Evolutionary conservation across 2,329 filamentous ascomycete species (phyloP), one percentile per base, ranked within the genome.

Genomic region (Diaporthe amygdali): DNA sequence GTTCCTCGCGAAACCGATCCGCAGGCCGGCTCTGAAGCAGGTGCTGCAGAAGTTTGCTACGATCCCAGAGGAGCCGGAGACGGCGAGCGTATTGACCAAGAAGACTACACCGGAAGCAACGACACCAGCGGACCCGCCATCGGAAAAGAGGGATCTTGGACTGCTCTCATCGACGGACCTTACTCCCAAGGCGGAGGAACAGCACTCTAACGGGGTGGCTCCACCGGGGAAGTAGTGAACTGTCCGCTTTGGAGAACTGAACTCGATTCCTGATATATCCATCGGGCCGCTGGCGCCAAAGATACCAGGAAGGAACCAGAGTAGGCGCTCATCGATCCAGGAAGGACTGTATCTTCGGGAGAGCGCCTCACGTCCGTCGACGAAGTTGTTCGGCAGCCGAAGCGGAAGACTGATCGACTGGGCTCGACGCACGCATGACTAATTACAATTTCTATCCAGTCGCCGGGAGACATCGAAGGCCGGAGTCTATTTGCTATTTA

Each of bases 31-130:
- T 6, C 85, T 97, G 70, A 97, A 97, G 80, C 92, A 95, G 76
- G 94, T 97, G 0, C 85, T 97, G 15, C 94, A 92, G 78, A 94
- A 94, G 78, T 96, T 94, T 79, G 89, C 93, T 5, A 94, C 94
- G 0, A 97, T 96, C 37, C 89, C 88, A 0, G 94, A 96, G 78
- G 93, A 95, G 79, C 85, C 87, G 25, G 85, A 87, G 75, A 83
- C 79, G 41, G 71, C 80, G 5, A 80, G 81, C 41, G 22, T 71
- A n/a, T 47, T 81, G 46, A 79, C 79, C 0, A 77, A 75, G 32
- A 81, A 78, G 70, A 79, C 78, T 22, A 81, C 79, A 32, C 78
- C 78, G 0, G 76, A 77, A 12, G 76, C 74, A 47, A 72, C 72
- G 47, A 66, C 75, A 6, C 73, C 74, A 9, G 72, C 49, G 30